Percentiles rank a stretch among this genome's conserved stretches.
Evolutionary conservation across 768 basidiomycete species (phyloP).

Genomic region (Leccinum disarticulatum): DNA sequence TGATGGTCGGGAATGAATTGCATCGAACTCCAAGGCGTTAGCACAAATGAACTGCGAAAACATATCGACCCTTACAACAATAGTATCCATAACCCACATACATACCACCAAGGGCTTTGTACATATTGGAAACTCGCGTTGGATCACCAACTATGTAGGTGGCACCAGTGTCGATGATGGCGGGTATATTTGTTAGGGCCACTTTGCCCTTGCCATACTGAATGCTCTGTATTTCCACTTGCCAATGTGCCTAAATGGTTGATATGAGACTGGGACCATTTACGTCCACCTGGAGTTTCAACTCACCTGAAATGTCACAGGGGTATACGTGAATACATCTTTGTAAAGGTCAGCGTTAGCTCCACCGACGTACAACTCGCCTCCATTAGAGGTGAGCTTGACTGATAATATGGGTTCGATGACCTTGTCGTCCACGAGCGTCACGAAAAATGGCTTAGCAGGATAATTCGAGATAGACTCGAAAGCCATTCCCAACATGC

Average conservation of each 20-base stretch:
- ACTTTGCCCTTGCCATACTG: not conserved
- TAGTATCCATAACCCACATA: not conserved
- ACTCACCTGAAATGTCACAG: not conserved
- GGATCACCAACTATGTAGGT: not conserved
- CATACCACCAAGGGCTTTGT: not conserved
- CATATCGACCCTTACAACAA: not conserved
- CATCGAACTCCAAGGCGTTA: not conserved
- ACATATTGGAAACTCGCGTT: not conserved
- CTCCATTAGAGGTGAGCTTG: not conserved
- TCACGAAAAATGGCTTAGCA: not conserved
- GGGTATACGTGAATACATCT: not conserved
- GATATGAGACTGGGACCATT: not conserved
- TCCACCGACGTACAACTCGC: not conserved
- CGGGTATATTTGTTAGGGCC: not conserved
- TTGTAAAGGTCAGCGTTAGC: not conserved
- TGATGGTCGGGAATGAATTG: not conserved
- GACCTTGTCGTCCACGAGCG: not conserved
- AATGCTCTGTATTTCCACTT: not conserved
- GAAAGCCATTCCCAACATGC: not conserved
- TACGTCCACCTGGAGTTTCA: not conserved
- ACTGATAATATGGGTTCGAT: not conserved
- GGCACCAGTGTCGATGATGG: not conserved
- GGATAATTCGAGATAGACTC: not conserved
- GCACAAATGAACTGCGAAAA: not conserved
- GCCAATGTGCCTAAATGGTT: not conserved